Evolutionary conservation across 352 stramenopile genomes (phyloP).

Genomic region (Pythium myriotylum): DNA sequence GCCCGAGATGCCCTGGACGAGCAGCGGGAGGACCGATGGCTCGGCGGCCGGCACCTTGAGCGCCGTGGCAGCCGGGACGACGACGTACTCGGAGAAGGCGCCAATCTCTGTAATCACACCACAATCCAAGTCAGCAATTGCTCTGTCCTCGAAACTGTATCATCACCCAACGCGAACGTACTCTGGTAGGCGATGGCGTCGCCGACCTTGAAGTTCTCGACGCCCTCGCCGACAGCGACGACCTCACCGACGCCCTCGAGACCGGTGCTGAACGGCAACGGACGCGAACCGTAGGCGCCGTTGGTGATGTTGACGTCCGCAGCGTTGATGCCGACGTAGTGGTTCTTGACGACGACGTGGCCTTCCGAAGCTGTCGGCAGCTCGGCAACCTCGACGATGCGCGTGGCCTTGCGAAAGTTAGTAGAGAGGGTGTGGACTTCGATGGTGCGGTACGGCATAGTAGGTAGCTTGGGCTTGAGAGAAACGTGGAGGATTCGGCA

Average conservation of each 20-base stretch:
- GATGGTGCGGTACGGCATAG: constrained; percentile 12
- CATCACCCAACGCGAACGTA: constrained; percentile 4
- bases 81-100: constrained; percentile 26
- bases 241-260: constrained; percentile 49
- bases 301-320: constrained; percentile 56
- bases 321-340: constrained; percentile 26
- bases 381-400: constrained; percentile 28
- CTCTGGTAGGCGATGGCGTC: constrained; percentile 48
- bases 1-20: constrained; percentile 43
- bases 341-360: constrained; percentile 22
- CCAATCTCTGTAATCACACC: constrained; percentile 13
- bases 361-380: constrained; percentile 5
- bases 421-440: constrained; percentile 33
- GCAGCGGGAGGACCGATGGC: constrained; percentile 34
- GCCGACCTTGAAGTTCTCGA: constrained; percentile 51
- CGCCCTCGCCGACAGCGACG: constrained; percentile 38
- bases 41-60: constrained; percentile 15
- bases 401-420: constrained; percentile 38
- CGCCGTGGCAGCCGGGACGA: constrained; percentile 16
- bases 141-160: neutral
- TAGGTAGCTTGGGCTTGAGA: neutral
- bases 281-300: constrained; percentile 33
- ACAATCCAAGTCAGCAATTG: neutral
- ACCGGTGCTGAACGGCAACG: constrained; percentile 47
- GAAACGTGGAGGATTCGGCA: too few relatives aligned